Base-by-base conservation (phyloP, 2,329 filamentous ascomycete species). In the Cladorrhinum sp. region DNA sequence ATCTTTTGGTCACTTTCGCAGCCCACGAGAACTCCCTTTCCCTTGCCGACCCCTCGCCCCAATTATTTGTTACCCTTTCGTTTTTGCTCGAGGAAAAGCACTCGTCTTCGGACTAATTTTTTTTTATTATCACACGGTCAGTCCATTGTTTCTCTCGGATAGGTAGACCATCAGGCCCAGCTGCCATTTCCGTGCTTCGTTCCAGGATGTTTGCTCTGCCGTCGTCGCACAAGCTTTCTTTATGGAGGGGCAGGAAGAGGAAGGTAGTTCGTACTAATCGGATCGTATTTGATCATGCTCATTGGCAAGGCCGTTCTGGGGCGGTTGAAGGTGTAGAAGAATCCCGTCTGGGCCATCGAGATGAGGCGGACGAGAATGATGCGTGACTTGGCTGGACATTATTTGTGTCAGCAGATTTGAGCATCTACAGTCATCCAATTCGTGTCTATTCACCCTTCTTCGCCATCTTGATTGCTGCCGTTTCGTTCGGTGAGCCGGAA, bases 201-300 rank as follows among this genome's bases (percentile, higher is more conserved):
- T n/a, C n/a, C n/a, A n/a, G n/a, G n/a, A n/a, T n/a, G n/a, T n/a
- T n/a, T n/a, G n/a, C n/a, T n/a, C n/a, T n/a, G n/a, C n/a, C n/a
- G n/a, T n/a, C n/a, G n/a, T n/a, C n/a, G n/a, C n/a, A n/a, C n/a
- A n/a, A n/a, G n/a, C n/a, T n/a, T n/a, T n/a, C n/a, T n/a, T n/a
- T n/a, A n/a, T n/a, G n/a, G n/a, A n/a, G 18, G 21, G 5, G 26
- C 4, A 28, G 26, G 26, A 28, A 9, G 26, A 28, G 26, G 9
- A 28, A 28, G 9, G 12, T n/a, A 12, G 14, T n/a, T 66, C 84
- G 67, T 86, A 96, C 91, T 89, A 66, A 99, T 93, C 48, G 95
- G 95, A 74, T 99, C 95, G 78, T 99, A 99, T 82, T 99, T 99
- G 70, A 99, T 81, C 92, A 99, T 95, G 80, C 92, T 96, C 78